Conservation (phyloP, 139 green algal species). For the Auxenochlorella pyrenoidosa region DNA sequence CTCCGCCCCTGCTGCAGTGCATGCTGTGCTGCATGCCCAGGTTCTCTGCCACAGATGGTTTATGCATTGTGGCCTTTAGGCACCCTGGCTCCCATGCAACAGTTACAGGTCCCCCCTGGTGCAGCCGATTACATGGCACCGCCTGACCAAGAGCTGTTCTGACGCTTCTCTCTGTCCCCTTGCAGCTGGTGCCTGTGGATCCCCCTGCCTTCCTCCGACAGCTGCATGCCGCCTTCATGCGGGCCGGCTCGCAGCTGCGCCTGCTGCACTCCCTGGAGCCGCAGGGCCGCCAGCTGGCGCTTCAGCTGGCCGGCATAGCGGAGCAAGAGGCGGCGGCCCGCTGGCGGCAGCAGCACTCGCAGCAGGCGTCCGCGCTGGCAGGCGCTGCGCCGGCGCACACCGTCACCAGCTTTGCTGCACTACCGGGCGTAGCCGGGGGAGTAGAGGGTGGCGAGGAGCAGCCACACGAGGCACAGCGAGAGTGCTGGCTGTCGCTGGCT, state of each 20-base stretch:
- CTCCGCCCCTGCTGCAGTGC: no score
- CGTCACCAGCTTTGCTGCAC: neutral
- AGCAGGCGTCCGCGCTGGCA: neutral
- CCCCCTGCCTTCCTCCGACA: constrained; percentile 26
- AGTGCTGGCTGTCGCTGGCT: constrained; percentile 4
- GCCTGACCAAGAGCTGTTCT: no score
- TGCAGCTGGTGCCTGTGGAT: constrained; percentile 30
- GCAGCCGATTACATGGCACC: no score
- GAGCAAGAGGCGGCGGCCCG: neutral
- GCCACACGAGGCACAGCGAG: neutral
- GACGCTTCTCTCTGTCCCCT: no score
- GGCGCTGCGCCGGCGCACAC: neutral
- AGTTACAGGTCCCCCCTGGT: no score
- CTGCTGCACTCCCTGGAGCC: constrained; percentile 34
- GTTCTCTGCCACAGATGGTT: no score
- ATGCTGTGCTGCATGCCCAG: no score
- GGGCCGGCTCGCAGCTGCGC: constrained; percentile 32
- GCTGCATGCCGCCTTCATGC: constrained; percentile 40
- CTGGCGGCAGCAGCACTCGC: constrained; percentile 3
- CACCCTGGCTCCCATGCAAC: no score
- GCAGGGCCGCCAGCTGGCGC: constrained; percentile 15
- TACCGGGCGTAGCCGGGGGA: neutral
- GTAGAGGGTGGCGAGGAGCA: neutral
- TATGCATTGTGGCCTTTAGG: no score
- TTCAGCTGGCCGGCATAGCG: neutral